Percentiles rank a stretch among this genome's conserved stretches.
Evolutionary conservation across 2,329 filamentous ascomycete species (phyloP).

Genomic region (Cladophialophora psammophila): DNA sequence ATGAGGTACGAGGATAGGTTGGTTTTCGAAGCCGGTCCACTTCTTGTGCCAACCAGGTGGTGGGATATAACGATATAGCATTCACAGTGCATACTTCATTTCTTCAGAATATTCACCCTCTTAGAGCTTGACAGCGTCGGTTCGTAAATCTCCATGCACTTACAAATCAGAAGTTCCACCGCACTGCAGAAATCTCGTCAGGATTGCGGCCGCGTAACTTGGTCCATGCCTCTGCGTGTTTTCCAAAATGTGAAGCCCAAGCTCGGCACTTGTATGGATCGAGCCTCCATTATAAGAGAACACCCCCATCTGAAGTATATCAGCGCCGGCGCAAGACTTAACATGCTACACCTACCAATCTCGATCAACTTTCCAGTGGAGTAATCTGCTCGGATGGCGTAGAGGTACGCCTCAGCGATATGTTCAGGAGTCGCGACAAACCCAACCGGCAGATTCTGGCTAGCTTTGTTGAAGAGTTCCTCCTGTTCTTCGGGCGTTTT

Average conservation of each 20-base stretch:
- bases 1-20: no score
- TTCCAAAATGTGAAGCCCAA: not conserved
- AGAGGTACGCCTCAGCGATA: constrained; percentile 57
- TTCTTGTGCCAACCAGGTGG: no score
- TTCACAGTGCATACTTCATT: no score
- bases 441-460: constrained; percentile 38
- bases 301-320: constrained; percentile 11
- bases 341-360: constrained; percentile 29
- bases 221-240: not conserved
- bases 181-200: no score
- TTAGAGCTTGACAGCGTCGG: no score
- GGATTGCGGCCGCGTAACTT: no score
- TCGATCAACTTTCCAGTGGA: constrained; percentile 35
- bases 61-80: no score
- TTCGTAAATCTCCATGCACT: no score
- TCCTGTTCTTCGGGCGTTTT: constrained; percentile 40
- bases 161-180: no score
- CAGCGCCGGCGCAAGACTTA: not conserved
- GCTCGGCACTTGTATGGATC: not conserved
- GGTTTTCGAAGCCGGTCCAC: no score
- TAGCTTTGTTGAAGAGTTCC: constrained; percentile 30
- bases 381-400: constrained; percentile 38
- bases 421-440: constrained; percentile 51
- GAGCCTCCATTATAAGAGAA: constrained; percentile 1
- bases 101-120: no score